phyloP scores from a whole-genome alignment of 352 stramenopile genomes.

The Phytopythium vexans region DNA sequence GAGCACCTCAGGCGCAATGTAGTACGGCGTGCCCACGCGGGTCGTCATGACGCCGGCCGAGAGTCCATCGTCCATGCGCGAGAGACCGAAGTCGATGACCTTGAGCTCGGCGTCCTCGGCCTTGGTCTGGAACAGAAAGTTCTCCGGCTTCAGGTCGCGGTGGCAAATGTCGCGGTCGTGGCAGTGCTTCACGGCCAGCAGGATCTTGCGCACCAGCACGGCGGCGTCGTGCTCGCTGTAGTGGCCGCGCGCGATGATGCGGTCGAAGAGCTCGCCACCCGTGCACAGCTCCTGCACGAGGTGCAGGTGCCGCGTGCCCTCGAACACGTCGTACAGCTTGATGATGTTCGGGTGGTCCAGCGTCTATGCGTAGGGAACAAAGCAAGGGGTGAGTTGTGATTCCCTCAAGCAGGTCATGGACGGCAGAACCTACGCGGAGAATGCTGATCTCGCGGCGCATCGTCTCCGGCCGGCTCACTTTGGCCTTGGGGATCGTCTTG shows the following conservation, averaged over 20 bases:
- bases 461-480: slow-evolving; percentile 92
- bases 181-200: slow-evolving; percentile 96
- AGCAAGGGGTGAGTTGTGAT: slow-evolving; percentile 2
- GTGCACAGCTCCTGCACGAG: slow-evolving; percentile 98
- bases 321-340: slow-evolving; percentile 96
- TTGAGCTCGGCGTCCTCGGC: slow-evolving; percentile 93
- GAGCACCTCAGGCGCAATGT: slow-evolving; percentile 94
- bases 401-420: background rate
- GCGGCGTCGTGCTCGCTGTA: slow-evolving; percentile 98
- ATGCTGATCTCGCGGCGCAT: slow-evolving; percentile 93
- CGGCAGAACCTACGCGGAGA: slow-evolving; percentile 49
- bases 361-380: slow-evolving; percentile 27
- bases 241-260: slow-evolving; percentile 89
- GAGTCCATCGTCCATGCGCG: slow-evolving; percentile 86
- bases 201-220: slow-evolving; percentile 95
- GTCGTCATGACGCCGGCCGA: slow-evolving; percentile 91
- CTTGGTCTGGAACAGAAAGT: slow-evolving; percentile 93
- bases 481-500: slow-evolving; percentile 98
- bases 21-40: slow-evolving; percentile 95
- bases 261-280: slow-evolving; percentile 95
- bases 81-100: slow-evolving; percentile 99
- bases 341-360: slow-evolving; percentile 98
- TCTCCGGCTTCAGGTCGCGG: slow-evolving; percentile 97
- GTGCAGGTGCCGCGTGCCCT: slow-evolving; percentile 96
- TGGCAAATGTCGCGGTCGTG: slow-evolving; percentile 98